phyloP scores from a whole-genome alignment of 352 stramenopile genomes.

The Phytophthora hibernalis region DNA sequence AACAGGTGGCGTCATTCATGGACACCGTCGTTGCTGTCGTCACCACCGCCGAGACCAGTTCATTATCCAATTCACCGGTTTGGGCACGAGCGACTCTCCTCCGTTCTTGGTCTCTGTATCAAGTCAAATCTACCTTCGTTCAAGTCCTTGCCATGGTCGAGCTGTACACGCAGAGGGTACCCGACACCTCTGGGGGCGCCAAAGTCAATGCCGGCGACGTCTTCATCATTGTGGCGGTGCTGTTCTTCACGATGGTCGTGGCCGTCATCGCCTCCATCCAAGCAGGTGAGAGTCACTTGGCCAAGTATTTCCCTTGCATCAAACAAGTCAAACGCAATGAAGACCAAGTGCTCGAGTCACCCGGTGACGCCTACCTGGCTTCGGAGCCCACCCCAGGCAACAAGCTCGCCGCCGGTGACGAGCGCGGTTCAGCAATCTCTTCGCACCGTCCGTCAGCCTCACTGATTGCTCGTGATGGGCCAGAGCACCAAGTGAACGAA shows the following conservation, averaged over 20 bases:
- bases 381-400: slow-evolving; percentile 36
- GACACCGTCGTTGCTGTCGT: slow-evolving; percentile 6
- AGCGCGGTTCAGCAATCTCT: slow-evolving; percentile 35
- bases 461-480: slow-evolving; percentile 40
- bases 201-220: slow-evolving; percentile 47
- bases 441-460: slow-evolving; percentile 34
- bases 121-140: slow-evolving; percentile 10
- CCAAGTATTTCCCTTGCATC: slow-evolving; percentile 48
- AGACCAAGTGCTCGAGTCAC: slow-evolving; percentile 21
- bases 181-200: slow-evolving; percentile 36
- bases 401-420: slow-evolving; percentile 38
- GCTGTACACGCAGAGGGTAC: slow-evolving; percentile 40
- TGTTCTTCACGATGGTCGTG: slow-evolving; percentile 47
- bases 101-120: not conserved
- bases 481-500: slow-evolving; percentile 34
- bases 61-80: slow-evolving; percentile 36
- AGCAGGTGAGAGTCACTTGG: slow-evolving; percentile 42
- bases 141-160: slow-evolving; percentile 32
- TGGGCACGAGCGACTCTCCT: slow-evolving; percentile 3
- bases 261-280: slow-evolving; percentile 46
- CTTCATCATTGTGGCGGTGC: slow-evolving; percentile 40
- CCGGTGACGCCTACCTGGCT: slow-evolving; percentile 36
- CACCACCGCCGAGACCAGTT: slow-evolving; percentile 14
- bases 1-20: slow-evolving; percentile 19
- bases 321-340: slow-evolving; percentile 28